Evolutionary conservation across 1,139 yeast species (phyloP).

Genomic region (Kazachstania sp.): DNA sequence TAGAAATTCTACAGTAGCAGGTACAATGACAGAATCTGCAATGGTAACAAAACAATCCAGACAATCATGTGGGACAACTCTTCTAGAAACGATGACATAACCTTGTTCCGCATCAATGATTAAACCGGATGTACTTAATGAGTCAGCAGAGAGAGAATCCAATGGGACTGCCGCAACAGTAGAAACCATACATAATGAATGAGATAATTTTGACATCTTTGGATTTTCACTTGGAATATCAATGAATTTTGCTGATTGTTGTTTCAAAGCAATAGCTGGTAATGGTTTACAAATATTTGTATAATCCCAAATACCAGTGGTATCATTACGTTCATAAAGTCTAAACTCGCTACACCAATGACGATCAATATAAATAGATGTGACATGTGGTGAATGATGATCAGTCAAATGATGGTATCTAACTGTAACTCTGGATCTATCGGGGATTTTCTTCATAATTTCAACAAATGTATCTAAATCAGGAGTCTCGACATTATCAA

Average conservation of each 20-base stretch:
- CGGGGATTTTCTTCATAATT: conserved; percentile 72
- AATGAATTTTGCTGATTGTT: conserved; percentile 61
- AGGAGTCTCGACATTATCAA: conserved; percentile 68
- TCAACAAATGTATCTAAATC: conserved; percentile 67
- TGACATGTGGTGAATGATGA: conserved; percentile 60
- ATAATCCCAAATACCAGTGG: conserved; percentile 84
- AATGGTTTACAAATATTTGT: conserved; percentile 58
- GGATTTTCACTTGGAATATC: conserved; percentile 57
- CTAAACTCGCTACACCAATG: conserved; percentile 76
- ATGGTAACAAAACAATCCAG: conserved; percentile 70
- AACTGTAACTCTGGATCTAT: conserved; percentile 56
- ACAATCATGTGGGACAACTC: conserved; percentile 76
- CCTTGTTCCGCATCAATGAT: conserved; percentile 76
- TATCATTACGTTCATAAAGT: conserved; percentile 68
- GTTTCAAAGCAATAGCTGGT: conserved; percentile 42
- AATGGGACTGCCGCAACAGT: conserved; percentile 58
- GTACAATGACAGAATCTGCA: conserved; percentile 78
- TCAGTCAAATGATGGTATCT: conserved; percentile 74
- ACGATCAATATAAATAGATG: conserved; percentile 64
- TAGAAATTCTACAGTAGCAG: conserved; percentile 71
- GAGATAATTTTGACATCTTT: conserved; percentile 47
- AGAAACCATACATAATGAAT: conserved; percentile 61
- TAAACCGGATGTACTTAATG: conserved; percentile 64
- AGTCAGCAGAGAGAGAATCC: conserved; percentile 62
- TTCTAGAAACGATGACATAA: conserved; percentile 68